Conservation (phyloP, 2,329 filamentous ascomycete species). For the Pezicula neosporulosa region DNA sequence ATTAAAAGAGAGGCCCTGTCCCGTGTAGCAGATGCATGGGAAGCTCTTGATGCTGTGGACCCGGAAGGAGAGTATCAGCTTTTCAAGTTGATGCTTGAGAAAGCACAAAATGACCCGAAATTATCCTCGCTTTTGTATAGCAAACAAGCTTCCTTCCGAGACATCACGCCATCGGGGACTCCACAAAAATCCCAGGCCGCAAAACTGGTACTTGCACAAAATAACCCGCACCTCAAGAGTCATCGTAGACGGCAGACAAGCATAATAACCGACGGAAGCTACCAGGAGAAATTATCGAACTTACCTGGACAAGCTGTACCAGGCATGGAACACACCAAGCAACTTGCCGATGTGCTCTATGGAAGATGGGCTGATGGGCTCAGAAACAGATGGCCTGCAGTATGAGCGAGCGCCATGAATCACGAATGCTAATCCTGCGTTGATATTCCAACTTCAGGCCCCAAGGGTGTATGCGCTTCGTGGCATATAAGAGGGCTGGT, state of each 20-base stretch:
- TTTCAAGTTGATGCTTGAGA: constrained; percentile 72
- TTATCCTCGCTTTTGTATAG: constrained; percentile 38
- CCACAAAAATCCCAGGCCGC: constrained; percentile 22
- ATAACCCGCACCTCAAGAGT: constrained; percentile 81
- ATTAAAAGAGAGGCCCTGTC: constrained; percentile 82
- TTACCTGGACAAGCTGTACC: constrained; percentile 55
- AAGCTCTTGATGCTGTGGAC: constrained; percentile 78
- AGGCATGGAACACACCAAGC: constrained; percentile 89
- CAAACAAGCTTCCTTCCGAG: constrained; percentile 47
- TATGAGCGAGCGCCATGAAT: constrained; percentile 9
- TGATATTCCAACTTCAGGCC: no score
- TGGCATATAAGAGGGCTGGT: no score
- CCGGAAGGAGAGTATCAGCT: constrained; percentile 88
- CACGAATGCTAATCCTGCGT: no score
- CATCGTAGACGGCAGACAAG: constrained; percentile 57
- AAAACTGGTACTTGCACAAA: constrained; percentile 75
- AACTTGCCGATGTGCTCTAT: constrained; percentile 88
- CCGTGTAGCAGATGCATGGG: constrained; percentile 81
- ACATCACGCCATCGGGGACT: constrained; percentile 53
- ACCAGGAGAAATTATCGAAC: constrained; percentile 37
- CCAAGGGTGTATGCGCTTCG: no score
- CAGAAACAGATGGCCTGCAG: constrained; percentile 61
- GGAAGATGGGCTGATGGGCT: constrained; percentile 85
- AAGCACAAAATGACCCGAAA: constrained; percentile 66
- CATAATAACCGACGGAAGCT: constrained; percentile 44